These are phyloP conservation scores for Penicillium malachiteum DNA, from an alignment of 495 filamentous ascomycete species.

Conservation along the genomic window DNA sequence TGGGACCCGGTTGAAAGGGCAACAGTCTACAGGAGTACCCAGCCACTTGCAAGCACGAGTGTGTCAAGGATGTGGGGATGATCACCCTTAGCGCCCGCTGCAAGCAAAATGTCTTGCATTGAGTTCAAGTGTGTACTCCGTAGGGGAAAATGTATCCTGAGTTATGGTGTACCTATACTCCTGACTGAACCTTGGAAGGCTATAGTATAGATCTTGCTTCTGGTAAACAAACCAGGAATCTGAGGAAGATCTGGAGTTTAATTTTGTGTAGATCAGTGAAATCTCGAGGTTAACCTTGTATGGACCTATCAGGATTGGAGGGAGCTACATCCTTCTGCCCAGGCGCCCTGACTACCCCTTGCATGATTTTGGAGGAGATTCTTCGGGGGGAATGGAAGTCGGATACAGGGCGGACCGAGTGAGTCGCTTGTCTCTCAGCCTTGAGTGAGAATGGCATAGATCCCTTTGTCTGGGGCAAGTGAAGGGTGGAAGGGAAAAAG, in stretches of 20 bases:
- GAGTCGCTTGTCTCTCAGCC: conserved; percentile 1
- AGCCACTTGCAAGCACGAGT: conserved; percentile 1
- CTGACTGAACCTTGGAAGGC: too few relatives aligned
- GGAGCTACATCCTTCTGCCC: conserved; percentile 7
- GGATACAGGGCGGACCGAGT: neutral
- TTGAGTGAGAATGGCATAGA: neutral
- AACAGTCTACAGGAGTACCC: conserved; percentile 16
- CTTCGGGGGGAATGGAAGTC: neutral
- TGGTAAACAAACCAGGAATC: neutral
- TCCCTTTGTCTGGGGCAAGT: conserved; percentile 1
- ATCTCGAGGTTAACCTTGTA: conserved; percentile 4
- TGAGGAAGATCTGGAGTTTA: conserved; percentile 4
- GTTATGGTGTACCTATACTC: too few relatives aligned
- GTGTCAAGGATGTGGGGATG: conserved; percentile 1
- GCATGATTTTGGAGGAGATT: conserved; percentile 15
- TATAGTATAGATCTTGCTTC: neutral
- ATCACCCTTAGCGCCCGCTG: conserved; percentile 1
- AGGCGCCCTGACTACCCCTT: conserved; percentile 19
- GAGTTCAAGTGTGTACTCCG: neutral
- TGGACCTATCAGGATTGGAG: conserved; percentile 12
- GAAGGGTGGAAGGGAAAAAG: neutral
- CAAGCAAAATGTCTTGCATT: conserved; percentile 1
- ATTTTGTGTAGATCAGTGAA: conserved; percentile 5
- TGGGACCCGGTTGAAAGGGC: conserved; percentile 15
- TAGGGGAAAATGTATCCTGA: too few relatives aligned